Percentiles rank a stretch among this genome's conserved stretches.
Evolutionary conservation across 106 monocot species (phyloP).

Genomic region (Ottelia alismoides): DNA sequence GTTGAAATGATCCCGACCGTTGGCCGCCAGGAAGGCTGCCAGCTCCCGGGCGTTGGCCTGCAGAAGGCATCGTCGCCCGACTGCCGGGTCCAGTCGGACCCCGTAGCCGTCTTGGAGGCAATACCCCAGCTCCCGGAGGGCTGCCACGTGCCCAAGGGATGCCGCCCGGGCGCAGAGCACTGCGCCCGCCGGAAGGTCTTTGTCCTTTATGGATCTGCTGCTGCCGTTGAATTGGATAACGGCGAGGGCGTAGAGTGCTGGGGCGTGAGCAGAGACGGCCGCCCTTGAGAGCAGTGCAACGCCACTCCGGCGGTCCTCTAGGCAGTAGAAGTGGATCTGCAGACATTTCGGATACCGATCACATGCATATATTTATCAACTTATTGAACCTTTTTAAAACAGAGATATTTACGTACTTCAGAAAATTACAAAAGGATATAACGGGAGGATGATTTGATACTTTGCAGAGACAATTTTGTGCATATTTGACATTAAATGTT

Average conservation of each 20-base stretch:
- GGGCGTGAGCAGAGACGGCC: slow-evolving; percentile 25
- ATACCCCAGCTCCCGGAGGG: slow-evolving; percentile 55
- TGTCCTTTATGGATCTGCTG: slow-evolving; percentile 22
- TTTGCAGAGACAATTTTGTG: too few species aligned
- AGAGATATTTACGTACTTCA: too few species aligned
- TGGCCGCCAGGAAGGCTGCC: too few species aligned
- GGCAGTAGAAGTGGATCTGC: slow-evolving; percentile 41
- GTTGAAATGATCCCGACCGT: too few species aligned
- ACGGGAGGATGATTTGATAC: too few species aligned
- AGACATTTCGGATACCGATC: too few species aligned
- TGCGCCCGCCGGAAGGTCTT: slow-evolving; percentile 35
- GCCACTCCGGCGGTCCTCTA: slow-evolving; percentile 17
- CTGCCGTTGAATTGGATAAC: too few species aligned
- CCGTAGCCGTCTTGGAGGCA: too few species aligned
- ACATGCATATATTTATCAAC: too few species aligned
- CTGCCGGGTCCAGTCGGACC: slow-evolving; percentile 15
- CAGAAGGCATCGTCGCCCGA: slow-evolving; percentile 24
- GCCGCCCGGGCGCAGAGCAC: slow-evolving; percentile 39
- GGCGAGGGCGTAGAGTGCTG: slow-evolving; percentile 34
- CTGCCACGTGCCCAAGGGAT: slow-evolving; percentile 30
- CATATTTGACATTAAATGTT: too few species aligned
- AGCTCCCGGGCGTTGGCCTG: slow-evolving; percentile 26
- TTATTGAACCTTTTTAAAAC: too few species aligned
- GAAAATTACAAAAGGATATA: too few species aligned
- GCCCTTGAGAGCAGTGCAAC: slow-evolving; percentile 26